Evolutionary conservation across 305 asterid genomes (phyloP), one percentile per base, ranked within the genome.

Genomic region (Fraxinus baroniana): DNA sequence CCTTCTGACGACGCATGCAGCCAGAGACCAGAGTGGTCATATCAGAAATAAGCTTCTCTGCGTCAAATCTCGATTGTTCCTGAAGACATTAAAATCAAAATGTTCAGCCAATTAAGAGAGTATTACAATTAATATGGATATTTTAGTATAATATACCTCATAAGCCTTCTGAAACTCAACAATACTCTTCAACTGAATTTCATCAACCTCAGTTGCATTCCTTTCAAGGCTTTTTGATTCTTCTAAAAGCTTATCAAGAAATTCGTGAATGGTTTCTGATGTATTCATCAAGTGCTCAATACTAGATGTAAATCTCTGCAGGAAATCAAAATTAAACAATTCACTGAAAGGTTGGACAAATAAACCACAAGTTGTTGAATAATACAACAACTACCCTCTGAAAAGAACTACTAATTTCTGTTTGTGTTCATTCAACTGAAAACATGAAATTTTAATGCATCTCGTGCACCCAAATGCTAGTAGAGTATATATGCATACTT

Each of bases 1-100:
- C 92, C 80, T 85, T 92, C 83, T 94, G 97, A 22, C 91, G 93
- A 35, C 87, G 90, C 90, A 91, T 90, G 87, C 94, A 91, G 84
- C 86, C 83, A 77, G 94, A 87, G 77, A 94, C 93, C 78, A 94
- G 75, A 81, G 87, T 81, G 35, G 93, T 89, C 94, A 94, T 85
- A 74, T 89, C 92, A 77, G 94, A 90, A 83, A 94, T 89, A 78
- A 92, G 93, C 88, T 91, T 92, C 83, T 90, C 91, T 2, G 91
- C 84, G 18, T 89, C 93, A 33, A 89, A 86, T 81, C 86, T 89
- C 18, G 95, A 88, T 80, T 92, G 93, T 41, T 94, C 98, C 98
- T 91, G 86, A 71, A 87, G 62, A 81, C 15, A 79, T 62, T 10
- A 83, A 79, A 82, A 71, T 36, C 37, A 78, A 37, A 30, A 80